Conservation (phyloP, 1,284 basidiomycete genomes). For the Trametes hirsuta region DNA sequence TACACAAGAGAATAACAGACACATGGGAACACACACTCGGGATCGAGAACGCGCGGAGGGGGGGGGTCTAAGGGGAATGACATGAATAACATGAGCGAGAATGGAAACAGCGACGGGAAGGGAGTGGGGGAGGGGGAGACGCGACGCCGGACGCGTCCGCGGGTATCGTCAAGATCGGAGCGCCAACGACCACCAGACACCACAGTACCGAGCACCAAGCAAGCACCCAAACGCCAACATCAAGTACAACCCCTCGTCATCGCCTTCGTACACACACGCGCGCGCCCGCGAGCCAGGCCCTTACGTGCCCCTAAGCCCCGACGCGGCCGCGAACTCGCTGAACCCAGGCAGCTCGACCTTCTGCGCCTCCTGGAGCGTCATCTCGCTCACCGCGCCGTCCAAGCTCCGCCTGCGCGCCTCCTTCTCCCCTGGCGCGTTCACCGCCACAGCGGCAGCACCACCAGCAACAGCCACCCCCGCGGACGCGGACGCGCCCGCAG, state of each 20-base stretch:
- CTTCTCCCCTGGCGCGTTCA: conserved; percentile 21
- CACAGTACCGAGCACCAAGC: background rate
- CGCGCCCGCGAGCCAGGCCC: background rate
- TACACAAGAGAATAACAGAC: background rate
- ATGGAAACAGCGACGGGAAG: background rate
- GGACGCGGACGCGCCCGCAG: background rate
- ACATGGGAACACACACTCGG: background rate
- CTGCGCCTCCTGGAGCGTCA: conserved; percentile 26
- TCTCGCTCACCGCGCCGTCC: conserved; percentile 29
- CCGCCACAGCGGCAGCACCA: background rate
- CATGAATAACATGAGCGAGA: background rate
- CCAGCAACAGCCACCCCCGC: no score
- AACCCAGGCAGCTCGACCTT: conserved; percentile 58
- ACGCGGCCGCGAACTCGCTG: conserved; percentile 62
- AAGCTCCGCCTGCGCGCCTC: conserved; percentile 25
- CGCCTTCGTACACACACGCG: background rate
- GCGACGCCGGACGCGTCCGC: conserved; percentile 8
- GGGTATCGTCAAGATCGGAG: background rate
- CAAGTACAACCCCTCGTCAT: background rate
- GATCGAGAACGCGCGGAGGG: background rate
- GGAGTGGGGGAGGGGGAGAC: background rate
- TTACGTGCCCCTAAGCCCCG: conserved; percentile 29
- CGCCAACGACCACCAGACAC: background rate
- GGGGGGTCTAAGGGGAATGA: background rate
- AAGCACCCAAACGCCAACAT: background rate